Evolutionary conservation across 2,329 filamentous ascomycete genomes (phyloP).

Genomic region (Claviceps purpurea): DNA sequence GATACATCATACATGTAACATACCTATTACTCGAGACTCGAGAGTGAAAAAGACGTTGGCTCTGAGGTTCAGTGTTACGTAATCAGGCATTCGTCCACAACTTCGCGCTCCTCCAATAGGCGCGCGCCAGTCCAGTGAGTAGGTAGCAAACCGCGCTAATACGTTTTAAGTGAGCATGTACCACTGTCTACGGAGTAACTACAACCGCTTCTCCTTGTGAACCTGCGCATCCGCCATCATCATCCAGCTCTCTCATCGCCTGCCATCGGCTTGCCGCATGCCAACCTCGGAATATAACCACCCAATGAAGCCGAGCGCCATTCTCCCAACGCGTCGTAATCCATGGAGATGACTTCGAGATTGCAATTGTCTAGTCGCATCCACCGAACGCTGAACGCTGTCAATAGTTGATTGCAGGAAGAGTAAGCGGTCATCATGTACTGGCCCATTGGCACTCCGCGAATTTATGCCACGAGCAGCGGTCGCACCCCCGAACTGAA

Average conservation of each 20-base stretch:
- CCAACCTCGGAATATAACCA: background rate
- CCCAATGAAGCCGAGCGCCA: background rate
- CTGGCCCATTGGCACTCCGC: conserved; percentile 78
- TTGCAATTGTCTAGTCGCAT: conserved; percentile 9
- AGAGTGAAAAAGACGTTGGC: background rate
- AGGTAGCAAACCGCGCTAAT: background rate
- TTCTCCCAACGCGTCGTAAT: background rate
- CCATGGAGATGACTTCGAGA: conserved; percentile 14
- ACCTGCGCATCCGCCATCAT: background rate
- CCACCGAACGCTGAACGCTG: conserved; percentile 7
- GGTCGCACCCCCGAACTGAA: conserved; percentile 38
- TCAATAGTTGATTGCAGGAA: conserved; percentile 11
- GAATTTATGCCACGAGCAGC: conserved; percentile 68
- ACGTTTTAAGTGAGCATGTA: background rate
- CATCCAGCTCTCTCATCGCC: background rate
- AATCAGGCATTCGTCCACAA: background rate
- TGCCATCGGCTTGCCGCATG: background rate
- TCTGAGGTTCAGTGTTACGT: background rate
- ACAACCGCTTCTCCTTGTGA: too few relatives aligned
- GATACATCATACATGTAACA: too few relatives aligned
- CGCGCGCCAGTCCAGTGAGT: background rate
- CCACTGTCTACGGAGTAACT: background rate
- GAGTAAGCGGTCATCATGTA: conserved; percentile 50
- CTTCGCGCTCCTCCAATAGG: background rate
- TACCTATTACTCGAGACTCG: too few relatives aligned